Evolutionary conservation across 192 early-diverging fungal species (phyloP).

Genomic region (Chytriomyces sp.): DNA sequence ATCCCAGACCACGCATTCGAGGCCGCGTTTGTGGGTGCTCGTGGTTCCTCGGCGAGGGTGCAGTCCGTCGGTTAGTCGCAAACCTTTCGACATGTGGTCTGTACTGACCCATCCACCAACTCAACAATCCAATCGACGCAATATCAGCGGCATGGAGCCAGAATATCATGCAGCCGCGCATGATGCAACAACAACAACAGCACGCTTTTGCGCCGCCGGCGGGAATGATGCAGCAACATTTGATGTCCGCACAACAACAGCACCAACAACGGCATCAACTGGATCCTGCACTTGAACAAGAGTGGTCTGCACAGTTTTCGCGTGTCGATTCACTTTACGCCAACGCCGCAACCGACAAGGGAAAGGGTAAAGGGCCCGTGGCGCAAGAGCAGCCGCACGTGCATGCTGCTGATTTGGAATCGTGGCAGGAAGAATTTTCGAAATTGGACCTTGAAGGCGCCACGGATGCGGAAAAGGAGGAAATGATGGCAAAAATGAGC

Average conservation of each 20-base stretch:
- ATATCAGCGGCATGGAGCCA: not conserved
- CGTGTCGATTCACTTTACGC: not conserved
- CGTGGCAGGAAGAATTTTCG: constrained; percentile 30
- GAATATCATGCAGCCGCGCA: no score
- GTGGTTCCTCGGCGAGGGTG: not conserved
- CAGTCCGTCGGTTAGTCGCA: not conserved
- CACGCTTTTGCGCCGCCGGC: not conserved
- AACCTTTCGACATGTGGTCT: not conserved
- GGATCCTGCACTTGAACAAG: constrained; percentile 1
- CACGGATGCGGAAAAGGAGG: constrained; percentile 28
- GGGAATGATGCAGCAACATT: not conserved
- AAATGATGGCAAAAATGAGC: constrained; percentile 26
- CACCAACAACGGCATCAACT: not conserved
- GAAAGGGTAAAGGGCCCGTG: not conserved
- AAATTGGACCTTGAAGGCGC: constrained; percentile 1
- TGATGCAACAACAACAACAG: not conserved
- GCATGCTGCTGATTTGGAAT: constrained; percentile 11
- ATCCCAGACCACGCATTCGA: not conserved
- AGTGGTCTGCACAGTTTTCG: constrained; percentile 17
- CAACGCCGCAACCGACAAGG: not conserved
- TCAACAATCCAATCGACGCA: not conserved
- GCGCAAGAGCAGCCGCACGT: not conserved
- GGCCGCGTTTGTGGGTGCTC: not conserved
- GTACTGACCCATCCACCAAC: not conserved
- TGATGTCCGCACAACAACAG: not conserved